Percentiles rank a stretch among this genome's conserved stretches.
phyloP scores from a whole-genome alignment of 2,329 filamentous ascomycete species.

The Aspergillus tubingensis region DNA sequence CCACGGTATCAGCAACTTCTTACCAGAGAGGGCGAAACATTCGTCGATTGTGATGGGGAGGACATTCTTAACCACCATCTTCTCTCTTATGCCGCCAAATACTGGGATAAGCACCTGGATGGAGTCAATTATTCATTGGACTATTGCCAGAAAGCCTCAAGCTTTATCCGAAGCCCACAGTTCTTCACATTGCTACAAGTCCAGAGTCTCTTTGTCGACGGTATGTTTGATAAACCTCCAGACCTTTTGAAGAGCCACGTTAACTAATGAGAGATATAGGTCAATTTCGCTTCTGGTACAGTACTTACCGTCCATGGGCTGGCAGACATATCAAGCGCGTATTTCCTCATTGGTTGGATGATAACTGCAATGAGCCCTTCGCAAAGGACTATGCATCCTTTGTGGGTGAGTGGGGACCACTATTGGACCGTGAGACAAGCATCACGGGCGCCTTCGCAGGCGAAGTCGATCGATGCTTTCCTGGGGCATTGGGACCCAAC shows the following conservation, averaged over 20 bases:
- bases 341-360: slow-evolving; percentile 8
- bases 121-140: neutral
- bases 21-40: neutral
- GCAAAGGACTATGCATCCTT: slow-evolving; percentile 4
- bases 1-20: slow-evolving; percentile 2
- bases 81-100: slow-evolving; percentile 9
- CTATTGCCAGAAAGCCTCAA: neutral
- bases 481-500: slow-evolving; percentile 1
- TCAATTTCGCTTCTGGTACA: slow-evolving; percentile 3
- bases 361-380: neutral
- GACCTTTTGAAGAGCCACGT: too few species aligned
- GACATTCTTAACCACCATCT: neutral
- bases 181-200: slow-evolving; percentile 9
- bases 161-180: neutral
- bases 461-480: slow-evolving; percentile 10
- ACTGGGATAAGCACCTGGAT: slow-evolving; percentile 8
- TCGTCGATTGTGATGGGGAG: neutral
- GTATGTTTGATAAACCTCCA: neutral
- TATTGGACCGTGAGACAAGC: slow-evolving; percentile 1
- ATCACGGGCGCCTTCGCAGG: neutral
- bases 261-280: neutral
- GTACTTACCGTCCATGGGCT: neutral
- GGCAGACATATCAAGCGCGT: slow-evolving; percentile 1
- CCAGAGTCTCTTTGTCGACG: slow-evolving; percentile 3
- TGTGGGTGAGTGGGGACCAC: slow-evolving; percentile 3